Percentiles rank a stretch among this genome's conserved stretches.
Conservation (phyloP, 345 rosid genomes). For the Lagerstroemia speciosa region DNA sequence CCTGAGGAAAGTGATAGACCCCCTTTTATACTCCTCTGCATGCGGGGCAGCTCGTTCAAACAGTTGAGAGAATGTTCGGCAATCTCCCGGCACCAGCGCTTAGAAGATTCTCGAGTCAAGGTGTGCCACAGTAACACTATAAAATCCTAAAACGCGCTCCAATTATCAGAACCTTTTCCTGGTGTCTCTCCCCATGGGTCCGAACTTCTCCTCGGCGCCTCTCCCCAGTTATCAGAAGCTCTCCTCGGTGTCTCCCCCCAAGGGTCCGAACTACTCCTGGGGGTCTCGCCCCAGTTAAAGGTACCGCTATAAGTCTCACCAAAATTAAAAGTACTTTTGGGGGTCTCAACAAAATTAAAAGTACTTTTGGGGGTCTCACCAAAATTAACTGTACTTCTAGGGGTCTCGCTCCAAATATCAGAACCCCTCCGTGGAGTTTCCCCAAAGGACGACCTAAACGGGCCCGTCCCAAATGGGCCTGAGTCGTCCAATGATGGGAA, state of each 20-base stretch:
- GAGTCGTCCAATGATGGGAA: slow-evolving; percentile 63
- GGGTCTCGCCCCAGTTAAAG: slow-evolving; percentile 32
- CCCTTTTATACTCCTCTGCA: too few relatives aligned
- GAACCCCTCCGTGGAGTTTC: slow-evolving; percentile 3
- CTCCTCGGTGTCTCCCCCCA: slow-evolving; percentile 5
- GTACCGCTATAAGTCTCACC: slow-evolving; percentile 35
- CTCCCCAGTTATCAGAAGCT: neutral
- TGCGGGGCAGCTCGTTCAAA: too few relatives aligned
- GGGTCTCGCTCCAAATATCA: slow-evolving; percentile 23
- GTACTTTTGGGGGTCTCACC: slow-evolving; percentile 13
- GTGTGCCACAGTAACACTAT: neutral
- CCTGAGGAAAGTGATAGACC: too few relatives aligned
- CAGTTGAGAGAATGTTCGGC: too few relatives aligned
- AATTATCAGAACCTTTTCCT: slow-evolving; percentile 28
- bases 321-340: slow-evolving; percentile 12
- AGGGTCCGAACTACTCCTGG: neutral
- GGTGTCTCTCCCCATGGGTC: neutral
- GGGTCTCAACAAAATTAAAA: slow-evolving; percentile 22
- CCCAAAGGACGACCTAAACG: slow-evolving; percentile 49
- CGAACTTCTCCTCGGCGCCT: slow-evolving; percentile 1
- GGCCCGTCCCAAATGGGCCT: slow-evolving; percentile 67
- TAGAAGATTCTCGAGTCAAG: neutral
- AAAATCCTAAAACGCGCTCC: slow-evolving; percentile 59
- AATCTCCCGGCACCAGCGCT: too few relatives aligned
- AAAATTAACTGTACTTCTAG: slow-evolving; percentile 42